Conservation (phyloP, 305 asterid species). For the Nicotiana rustica region DNA sequence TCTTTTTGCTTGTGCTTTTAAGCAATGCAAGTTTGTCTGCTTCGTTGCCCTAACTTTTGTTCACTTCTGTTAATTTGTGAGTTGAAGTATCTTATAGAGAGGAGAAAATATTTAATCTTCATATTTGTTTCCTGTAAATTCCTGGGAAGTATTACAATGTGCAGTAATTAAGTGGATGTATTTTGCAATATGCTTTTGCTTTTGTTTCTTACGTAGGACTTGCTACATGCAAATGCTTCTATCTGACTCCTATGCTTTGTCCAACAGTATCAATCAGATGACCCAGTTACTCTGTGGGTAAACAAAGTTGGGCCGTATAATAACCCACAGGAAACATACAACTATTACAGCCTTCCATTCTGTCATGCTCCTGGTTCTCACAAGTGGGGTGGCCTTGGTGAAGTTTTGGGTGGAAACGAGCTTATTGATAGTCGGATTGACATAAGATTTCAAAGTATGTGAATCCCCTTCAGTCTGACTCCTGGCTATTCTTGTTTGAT, state of each 20-base stretch:
- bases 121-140: background rate
- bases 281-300: slow-evolving; percentile 67
- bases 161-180: background rate
- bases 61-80: background rate
- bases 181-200: slow-evolving; percentile 22
- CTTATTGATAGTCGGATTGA: slow-evolving; percentile 69
- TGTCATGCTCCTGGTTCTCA: slow-evolving; percentile 65
- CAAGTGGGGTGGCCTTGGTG: slow-evolving; percentile 82
- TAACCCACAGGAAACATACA: slow-evolving; percentile 77
- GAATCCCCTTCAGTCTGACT: slow-evolving; percentile 26
- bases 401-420: slow-evolving; percentile 78
- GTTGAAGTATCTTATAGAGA: background rate
- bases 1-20: background rate
- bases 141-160: background rate
- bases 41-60: background rate
- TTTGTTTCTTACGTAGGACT: slow-evolving; percentile 1
- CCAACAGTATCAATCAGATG: slow-evolving; percentile 62
- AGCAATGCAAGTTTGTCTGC: slow-evolving; percentile 6
- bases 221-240: slow-evolving; percentile 10
- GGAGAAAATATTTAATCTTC: slow-evolving; percentile 26
- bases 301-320: slow-evolving; percentile 75
- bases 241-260: slow-evolving; percentile 40
- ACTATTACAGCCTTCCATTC: slow-evolving; percentile 74
- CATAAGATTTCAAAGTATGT: slow-evolving; percentile 64
- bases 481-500: slow-evolving; percentile 22